Evolutionary conservation across 2,329 filamentous ascomycete genomes (phyloP).

Genomic region (Leptographium radiaticola): DNA sequence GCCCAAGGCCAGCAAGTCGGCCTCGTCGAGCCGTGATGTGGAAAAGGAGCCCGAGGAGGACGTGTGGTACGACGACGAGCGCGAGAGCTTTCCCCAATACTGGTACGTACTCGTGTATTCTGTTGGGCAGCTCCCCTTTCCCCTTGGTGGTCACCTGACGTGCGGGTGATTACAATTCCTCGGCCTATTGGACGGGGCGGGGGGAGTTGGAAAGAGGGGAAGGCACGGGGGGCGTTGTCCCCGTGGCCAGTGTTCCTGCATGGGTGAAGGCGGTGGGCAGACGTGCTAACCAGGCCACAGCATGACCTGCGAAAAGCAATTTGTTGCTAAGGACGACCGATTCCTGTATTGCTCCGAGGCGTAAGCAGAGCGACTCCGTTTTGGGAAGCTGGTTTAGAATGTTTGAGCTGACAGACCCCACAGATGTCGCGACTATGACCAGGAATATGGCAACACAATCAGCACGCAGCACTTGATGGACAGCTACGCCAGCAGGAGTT

Average conservation of each 20-base stretch:
- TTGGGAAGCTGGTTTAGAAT: background rate
- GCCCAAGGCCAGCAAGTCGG: conserved; percentile 37
- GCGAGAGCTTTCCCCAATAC: conserved; percentile 51
- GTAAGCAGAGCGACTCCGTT: conserved; percentile 26
- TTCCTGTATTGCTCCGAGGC: conserved; percentile 50
- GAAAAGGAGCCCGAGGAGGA: conserved; percentile 38
- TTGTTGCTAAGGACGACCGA: conserved; percentile 42
- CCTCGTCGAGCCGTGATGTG: conserved; percentile 26
- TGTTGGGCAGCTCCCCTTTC: conserved; percentile 6
- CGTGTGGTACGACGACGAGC: conserved; percentile 39
- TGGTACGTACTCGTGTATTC: conserved; percentile 35
- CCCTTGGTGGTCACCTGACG: conserved; percentile 18
- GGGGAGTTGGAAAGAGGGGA: conserved; percentile 12
- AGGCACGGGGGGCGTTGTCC: conserved; percentile 1
- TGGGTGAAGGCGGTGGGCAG: conserved; percentile 16
- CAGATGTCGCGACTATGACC: conserved; percentile 43
- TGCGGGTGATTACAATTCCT: conserved; percentile 14
- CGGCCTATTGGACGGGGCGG: conserved; percentile 5
- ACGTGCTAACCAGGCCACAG: conserved; percentile 22
- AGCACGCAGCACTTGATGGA: conserved; percentile 10
- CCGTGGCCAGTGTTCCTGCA: conserved; percentile 4
- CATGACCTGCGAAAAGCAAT: conserved; percentile 57
- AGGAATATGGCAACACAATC: conserved; percentile 18
- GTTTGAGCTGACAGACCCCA: background rate
- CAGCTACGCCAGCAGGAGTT: conserved; percentile 10